A percentile compares a stretch with the other conserved stretches of the same genome.
These are phyloP conservation scores for Scolecobasidium constrictum DNA, from an alignment of 2,329 filamentous ascomycete species.

Conservation along the genomic window DNA sequence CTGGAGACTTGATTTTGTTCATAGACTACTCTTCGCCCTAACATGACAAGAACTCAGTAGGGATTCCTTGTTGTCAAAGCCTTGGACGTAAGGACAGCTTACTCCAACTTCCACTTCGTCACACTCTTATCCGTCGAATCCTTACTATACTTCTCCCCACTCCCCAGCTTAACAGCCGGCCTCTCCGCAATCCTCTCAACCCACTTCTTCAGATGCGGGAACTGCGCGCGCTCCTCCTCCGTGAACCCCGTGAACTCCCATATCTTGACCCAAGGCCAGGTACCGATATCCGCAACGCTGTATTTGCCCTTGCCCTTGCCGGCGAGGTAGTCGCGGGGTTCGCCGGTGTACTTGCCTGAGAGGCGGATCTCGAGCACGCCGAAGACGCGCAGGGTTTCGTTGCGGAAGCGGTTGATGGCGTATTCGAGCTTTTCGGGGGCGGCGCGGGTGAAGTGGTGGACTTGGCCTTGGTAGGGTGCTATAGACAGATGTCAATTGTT, in stretches of 20 bases:
- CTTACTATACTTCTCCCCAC: slow-evolving; percentile 26
- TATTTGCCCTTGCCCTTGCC: slow-evolving; percentile 45
- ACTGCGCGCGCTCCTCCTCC: slow-evolving; percentile 37
- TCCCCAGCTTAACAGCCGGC: slow-evolving; percentile 37
- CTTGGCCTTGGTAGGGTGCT: slow-evolving; percentile 75
- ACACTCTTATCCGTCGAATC: slow-evolving; percentile 4
- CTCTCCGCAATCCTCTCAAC: slow-evolving; percentile 39
- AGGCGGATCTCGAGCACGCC: slow-evolving; percentile 44
- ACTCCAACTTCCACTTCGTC: neutral
- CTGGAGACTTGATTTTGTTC: neutral
- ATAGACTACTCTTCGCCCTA: too few relatives aligned
- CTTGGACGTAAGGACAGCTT: too few relatives aligned
- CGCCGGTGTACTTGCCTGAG: slow-evolving; percentile 39
- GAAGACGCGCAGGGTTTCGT: slow-evolving; percentile 38
- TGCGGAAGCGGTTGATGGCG: slow-evolving; percentile 35
- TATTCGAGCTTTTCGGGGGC: slow-evolving; percentile 55
- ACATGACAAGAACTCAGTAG: too few relatives aligned
- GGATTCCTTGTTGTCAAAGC: too few relatives aligned
- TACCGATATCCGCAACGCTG: slow-evolving; percentile 37
- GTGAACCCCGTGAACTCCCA: slow-evolving; percentile 34
- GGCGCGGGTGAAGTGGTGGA: slow-evolving; percentile 75
- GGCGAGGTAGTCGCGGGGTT: slow-evolving; percentile 43
- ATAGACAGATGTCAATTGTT: too few relatives aligned
- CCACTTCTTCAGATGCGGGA: slow-evolving; percentile 43
- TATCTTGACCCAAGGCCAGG: slow-evolving; percentile 13